Percentiles rank a stretch among this genome's conserved stretches.
Evolutionary conservation across 805 yeast genomes (phyloP).

Genomic region (Grigorovia yakushimaensis): DNA sequence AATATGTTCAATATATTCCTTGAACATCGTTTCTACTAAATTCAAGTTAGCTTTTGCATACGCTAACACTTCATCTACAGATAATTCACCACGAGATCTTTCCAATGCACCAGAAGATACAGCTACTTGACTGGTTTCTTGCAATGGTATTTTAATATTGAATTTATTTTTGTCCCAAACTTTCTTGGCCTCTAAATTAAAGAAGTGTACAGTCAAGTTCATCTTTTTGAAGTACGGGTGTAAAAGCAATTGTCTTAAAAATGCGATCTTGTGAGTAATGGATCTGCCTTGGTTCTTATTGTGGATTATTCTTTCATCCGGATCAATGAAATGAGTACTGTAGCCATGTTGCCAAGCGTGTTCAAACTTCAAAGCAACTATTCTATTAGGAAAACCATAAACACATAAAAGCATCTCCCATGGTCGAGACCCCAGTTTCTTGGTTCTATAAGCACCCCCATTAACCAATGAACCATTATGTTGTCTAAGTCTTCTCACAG

Average conservation of each 20-base stretch:
- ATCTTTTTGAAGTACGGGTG: constrained; percentile 36
- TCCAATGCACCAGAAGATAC: constrained; percentile 5
- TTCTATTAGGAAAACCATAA: constrained; percentile 61
- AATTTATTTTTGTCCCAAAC: constrained; percentile 22
- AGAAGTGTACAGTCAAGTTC: constrained; percentile 39
- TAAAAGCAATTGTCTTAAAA: constrained; percentile 35
- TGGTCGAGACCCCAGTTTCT: constrained; percentile 48
- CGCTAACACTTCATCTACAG: constrained; percentile 9
- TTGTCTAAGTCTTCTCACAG: constrained; percentile 56
- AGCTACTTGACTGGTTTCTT: not conserved
- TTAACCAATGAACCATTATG: constrained; percentile 58
- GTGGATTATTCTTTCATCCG: constrained; percentile 30
- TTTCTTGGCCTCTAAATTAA: constrained; percentile 23
- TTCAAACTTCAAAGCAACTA: constrained; percentile 70
- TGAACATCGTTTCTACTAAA: constrained; percentile 23
- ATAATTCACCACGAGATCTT: constrained; percentile 1
- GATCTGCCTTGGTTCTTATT: constrained; percentile 32
- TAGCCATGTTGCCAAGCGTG: constrained; percentile 77
- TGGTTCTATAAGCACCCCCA: constrained; percentile 69
- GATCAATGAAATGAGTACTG: constrained; percentile 47
- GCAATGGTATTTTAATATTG: constrained; percentile 1
- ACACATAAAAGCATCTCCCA: constrained; percentile 62
- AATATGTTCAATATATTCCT: constrained; percentile 8
- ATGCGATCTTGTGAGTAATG: constrained; percentile 39
- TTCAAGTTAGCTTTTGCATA: constrained; percentile 18